Conservation (phyloP, 1,139 yeast genomes). For the Candida labiduridarum region DNA sequence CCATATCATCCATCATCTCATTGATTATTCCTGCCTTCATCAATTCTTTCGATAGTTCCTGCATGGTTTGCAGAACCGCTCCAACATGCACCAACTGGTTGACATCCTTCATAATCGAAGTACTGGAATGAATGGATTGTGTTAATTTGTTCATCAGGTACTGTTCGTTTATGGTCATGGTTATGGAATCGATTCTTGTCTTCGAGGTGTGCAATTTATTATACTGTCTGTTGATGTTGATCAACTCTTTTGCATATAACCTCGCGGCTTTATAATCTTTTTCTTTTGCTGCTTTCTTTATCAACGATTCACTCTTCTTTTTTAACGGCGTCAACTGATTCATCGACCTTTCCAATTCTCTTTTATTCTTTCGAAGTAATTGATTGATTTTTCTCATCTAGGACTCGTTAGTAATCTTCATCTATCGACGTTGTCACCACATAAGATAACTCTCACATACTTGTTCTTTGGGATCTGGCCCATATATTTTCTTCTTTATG, state of each 20-base stretch:
- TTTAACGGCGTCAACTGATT: slow-evolving; percentile 68
- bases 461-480: slow-evolving; percentile 95
- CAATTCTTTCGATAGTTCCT: slow-evolving; percentile 82
- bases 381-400: slow-evolving; percentile 80
- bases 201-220: slow-evolving; percentile 75
- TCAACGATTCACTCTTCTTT: slow-evolving; percentile 73
- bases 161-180: slow-evolving; percentile 89
- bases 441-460: slow-evolving; percentile 31
- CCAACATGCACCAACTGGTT: slow-evolving; percentile 79
- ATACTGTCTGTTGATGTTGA: slow-evolving; percentile 73
- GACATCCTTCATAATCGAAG: slow-evolving; percentile 87
- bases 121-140: slow-evolving; percentile 76
- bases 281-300: slow-evolving; percentile 76
- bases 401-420: slow-evolving; percentile 23
- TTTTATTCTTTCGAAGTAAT: slow-evolving; percentile 78
- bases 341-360: slow-evolving; percentile 77
- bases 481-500: slow-evolving; percentile 85
- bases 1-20: slow-evolving; percentile 92
- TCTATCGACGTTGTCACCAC: neutral
- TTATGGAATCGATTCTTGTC: slow-evolving; percentile 83
- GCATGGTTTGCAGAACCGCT: slow-evolving; percentile 81
- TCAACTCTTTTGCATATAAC: slow-evolving; percentile 80
- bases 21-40: slow-evolving; percentile 91
- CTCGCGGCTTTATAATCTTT: slow-evolving; percentile 76
- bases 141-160: slow-evolving; percentile 85